These are phyloP conservation scores for Beta corolliflora DNA, from an alignment of 179 eudicot species.

Conservation along the genomic window DNA sequence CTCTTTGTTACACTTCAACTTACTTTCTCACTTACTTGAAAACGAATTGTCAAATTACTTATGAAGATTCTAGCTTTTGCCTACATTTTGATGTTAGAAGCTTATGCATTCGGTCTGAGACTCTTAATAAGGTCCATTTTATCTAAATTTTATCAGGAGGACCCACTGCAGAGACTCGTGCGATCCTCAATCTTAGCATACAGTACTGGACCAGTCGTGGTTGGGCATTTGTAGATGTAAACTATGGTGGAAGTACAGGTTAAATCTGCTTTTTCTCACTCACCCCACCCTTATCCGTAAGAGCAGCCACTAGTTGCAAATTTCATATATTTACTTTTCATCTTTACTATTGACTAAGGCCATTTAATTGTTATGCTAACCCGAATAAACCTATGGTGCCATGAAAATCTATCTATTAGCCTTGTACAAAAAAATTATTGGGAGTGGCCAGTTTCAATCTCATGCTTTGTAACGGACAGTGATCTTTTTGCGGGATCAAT, in stretches of 20 bases:
- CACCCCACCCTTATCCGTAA: neutral
- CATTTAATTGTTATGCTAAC: neutral
- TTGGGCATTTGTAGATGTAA: slow-evolving; percentile 96
- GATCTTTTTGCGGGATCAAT: neutral
- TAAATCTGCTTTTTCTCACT: slow-evolving; percentile 11
- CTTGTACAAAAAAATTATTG: neutral
- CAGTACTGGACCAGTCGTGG: slow-evolving; percentile 99
- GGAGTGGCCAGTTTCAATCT: neutral
- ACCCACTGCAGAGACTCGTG: slow-evolving; percentile 86
- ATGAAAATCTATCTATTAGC: neutral
- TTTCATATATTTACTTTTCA: neutral
- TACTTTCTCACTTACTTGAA: neutral
- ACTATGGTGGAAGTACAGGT: slow-evolving; percentile 99
- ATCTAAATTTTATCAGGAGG: slow-evolving; percentile 57
- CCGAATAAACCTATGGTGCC: neutral
- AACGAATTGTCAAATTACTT: neutral
- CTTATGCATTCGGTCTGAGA: neutral
- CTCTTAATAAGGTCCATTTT: slow-evolving; percentile 6
- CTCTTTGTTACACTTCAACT: neutral
- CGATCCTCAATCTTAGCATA: slow-evolving; percentile 71
- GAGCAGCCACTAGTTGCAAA: neutral
- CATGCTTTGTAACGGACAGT: neutral
- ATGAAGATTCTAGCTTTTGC: neutral
- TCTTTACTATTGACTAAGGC: neutral
- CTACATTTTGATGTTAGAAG: neutral